Conservation (phyloP, 163 green algal genomes). For the Scenedesmus sp. region DNA sequence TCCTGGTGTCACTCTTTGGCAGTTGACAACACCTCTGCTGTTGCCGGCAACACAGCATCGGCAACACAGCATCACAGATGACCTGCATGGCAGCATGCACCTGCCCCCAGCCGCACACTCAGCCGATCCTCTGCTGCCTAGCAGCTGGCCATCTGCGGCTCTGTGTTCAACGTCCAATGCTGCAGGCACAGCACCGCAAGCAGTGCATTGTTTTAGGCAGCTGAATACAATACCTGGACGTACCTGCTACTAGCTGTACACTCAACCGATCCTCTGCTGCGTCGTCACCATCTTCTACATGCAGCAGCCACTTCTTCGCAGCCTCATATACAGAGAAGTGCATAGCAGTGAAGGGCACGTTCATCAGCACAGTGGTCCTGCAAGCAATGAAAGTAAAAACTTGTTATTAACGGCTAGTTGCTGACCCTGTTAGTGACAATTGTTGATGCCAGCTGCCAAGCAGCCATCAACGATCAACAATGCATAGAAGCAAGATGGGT, state of each 20-base stretch:
- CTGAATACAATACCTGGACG: no score
- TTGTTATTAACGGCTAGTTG: neutral
- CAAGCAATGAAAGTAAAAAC: neutral
- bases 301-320: conserved; percentile 84
- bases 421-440: neutral
- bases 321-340: conserved; percentile 96
- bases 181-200: neutral
- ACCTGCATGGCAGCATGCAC: no score
- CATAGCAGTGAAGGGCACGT: conserved; percentile 96
- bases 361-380: conserved; percentile 91
- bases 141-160: no score
- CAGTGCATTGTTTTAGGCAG: no score
- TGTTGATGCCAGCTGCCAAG: no score
- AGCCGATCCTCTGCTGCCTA: conserved; percentile 67
- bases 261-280: conserved; percentile 38
- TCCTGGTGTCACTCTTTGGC: no score
- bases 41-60: no score
- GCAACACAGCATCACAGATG: no score
- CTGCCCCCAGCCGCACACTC: conserved; percentile 69
- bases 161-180: conserved; percentile 26
- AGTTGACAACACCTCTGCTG: no score
- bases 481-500: no score
- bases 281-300: conserved; percentile 56
- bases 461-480: no score
- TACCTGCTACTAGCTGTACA: conserved; percentile 47